Evolutionary conservation across 352 stramenopile genomes (phyloP), one percentile per base, ranked within the genome.

Genomic region (Phytophthora tubulina): DNA sequence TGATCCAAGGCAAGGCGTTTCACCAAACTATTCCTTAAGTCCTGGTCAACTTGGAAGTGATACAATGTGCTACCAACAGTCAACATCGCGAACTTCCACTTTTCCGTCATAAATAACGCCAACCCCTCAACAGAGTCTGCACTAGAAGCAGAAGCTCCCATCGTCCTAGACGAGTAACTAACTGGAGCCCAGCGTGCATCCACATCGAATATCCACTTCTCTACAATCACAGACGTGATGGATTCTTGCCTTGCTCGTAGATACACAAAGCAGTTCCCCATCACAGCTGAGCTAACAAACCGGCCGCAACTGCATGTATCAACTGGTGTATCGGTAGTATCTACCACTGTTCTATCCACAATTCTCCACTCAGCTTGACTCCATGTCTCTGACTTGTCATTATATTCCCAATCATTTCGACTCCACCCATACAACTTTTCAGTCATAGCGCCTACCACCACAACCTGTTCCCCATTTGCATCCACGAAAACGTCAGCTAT

Each of bases 141-240:
- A 15, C 62, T 21, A 9, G 14, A 13, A n/a, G 33, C 31, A 35
- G 17, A 51, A 56, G 15, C 27, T 36, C 27, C 32, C 6, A 71
- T 13, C 10, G n/a, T 46, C 17, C 36, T 62, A 1, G 54, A 69
- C 9, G 65, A 72, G 17, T 58, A 68, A 49, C 36, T 60, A 21
- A 76, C 32, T 44, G 27, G 32, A 15, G 27, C n/a, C 67, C 68
- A 76, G 8, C 39, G 5, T 17, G 52, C 13, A 14, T 76, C 72
- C 30, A 76, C 32, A 50, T 76, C 67, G 30, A 76, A 70, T n/a
- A 74, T 44, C 54, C 63, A 71, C 31, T 67, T 76, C 31, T 74
- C 67, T 41, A 71, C 17, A 50, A 67, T 9, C 11, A 73, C 14
- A 33, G 30, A 58, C 2, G 35, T 50, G 31, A 14, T 45, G 6